Conservation (phyloP, 1,284 basidiomycete species). For the Earliella scabrosa region DNA sequence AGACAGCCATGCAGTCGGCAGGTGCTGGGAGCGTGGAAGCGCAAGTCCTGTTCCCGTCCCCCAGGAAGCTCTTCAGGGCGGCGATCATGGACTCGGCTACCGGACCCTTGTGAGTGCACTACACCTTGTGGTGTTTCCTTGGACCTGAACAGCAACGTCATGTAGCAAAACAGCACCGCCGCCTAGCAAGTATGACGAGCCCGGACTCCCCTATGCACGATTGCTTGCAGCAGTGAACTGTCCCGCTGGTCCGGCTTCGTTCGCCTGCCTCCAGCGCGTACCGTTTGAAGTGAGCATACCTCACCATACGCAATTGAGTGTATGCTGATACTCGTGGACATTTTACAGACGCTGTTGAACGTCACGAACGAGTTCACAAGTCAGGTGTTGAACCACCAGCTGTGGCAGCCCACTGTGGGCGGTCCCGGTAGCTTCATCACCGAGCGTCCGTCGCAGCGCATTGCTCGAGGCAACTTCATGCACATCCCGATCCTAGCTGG, state of each 20-base stretch:
- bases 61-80: constrained; percentile 50
- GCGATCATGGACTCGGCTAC: constrained; percentile 58
- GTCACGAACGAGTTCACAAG: constrained; percentile 52
- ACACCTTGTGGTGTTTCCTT: neutral
- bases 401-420: constrained; percentile 64
- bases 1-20: constrained; percentile 47
- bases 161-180: constrained; percentile 58
- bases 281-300: constrained; percentile 47
- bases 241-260: constrained; percentile 41
- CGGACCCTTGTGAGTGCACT: constrained; percentile 53
- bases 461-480: constrained; percentile 53
- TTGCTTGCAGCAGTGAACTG: constrained; percentile 54
- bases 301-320: neutral
- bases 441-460: constrained; percentile 50
- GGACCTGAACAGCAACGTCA: neutral
- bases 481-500: constrained; percentile 59
- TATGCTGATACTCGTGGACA: no score
- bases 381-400: constrained; percentile 51
- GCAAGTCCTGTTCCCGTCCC: constrained; percentile 50
- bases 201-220: constrained; percentile 56
- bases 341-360: no score
- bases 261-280: constrained; percentile 51
- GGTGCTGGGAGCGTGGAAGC: constrained; percentile 60
- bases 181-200: constrained; percentile 55
- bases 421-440: constrained; percentile 54